Evolutionary conservation across 495 filamentous ascomycete species (phyloP).

Genomic region (Penicillium malachiteum): DNA sequence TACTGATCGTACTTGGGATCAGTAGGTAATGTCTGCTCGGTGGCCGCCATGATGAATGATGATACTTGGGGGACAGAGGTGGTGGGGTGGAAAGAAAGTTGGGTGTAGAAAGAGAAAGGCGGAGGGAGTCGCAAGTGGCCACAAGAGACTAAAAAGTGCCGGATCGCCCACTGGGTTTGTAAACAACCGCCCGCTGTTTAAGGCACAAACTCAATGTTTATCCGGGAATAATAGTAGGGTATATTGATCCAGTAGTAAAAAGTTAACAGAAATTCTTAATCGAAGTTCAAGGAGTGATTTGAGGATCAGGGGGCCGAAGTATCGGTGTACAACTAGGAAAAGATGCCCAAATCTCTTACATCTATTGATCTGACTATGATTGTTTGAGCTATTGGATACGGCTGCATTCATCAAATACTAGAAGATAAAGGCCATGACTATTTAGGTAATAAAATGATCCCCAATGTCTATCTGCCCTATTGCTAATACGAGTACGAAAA

Average conservation of each 20-base stretch:
- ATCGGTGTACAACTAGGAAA: background rate
- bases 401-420: background rate
- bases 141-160: slow-evolving; percentile 5
- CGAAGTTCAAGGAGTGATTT: background rate
- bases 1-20: slow-evolving; percentile 95
- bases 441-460: no score
- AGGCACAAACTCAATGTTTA: background rate
- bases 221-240: background rate
- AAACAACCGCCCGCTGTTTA: slow-evolving; percentile 1
- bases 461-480: no score
- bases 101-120: slow-evolving; percentile 17
- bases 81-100: slow-evolving; percentile 13
- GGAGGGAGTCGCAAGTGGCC: slow-evolving; percentile 19
- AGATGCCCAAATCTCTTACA: background rate
- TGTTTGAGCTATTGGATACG: background rate
- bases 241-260: no score
- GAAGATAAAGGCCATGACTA: no score
- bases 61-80: slow-evolving; percentile 7
- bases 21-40: slow-evolving; percentile 49
- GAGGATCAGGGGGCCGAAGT: background rate
- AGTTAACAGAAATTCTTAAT: no score
- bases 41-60: slow-evolving; percentile 40
- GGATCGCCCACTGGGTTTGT: slow-evolving; percentile 8
- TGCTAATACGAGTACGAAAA: no score
- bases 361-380: background rate